Evolutionary conservation across 495 filamentous ascomycete genomes (phyloP).

Genomic region (Aspergillus homomorphus): DNA sequence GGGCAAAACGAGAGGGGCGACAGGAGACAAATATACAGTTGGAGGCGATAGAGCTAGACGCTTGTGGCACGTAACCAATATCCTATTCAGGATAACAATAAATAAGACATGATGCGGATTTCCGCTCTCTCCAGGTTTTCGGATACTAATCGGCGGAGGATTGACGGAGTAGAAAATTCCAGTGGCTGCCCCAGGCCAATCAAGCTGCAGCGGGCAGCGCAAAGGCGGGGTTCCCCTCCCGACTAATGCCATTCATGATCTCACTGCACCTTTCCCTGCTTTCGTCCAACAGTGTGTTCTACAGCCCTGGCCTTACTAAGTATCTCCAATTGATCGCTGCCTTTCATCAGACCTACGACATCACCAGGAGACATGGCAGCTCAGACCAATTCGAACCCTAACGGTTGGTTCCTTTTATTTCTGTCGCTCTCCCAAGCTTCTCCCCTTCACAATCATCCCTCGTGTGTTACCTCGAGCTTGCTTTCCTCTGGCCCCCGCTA

Average conservation of each 20-base stretch:
- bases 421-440: background rate
- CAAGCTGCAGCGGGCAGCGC: constrained; percentile 5
- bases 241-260: constrained; percentile 26
- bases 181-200: constrained; percentile 11
- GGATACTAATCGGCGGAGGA: background rate
- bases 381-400: constrained; percentile 12
- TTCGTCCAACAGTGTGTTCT: constrained; percentile 5
- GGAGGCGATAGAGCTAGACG: background rate
- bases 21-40: background rate
- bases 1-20: background rate
- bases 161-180: background rate
- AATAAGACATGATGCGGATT: too few species aligned
- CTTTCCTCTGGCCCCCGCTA: background rate
- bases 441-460: background rate
- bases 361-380: constrained; percentile 21
- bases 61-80: background rate
- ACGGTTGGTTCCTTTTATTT: constrained; percentile 19
- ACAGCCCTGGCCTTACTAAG: background rate
- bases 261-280: constrained; percentile 17
- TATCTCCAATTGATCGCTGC: background rate
- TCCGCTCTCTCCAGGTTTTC: background rate
- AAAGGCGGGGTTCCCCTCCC: constrained; percentile 20
- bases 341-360: constrained; percentile 4
- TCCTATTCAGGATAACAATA: background rate
- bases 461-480: background rate